Base-by-base conservation (phyloP, 352 stramenopile genomes). In the Globisporangium takayamanum region DNA sequence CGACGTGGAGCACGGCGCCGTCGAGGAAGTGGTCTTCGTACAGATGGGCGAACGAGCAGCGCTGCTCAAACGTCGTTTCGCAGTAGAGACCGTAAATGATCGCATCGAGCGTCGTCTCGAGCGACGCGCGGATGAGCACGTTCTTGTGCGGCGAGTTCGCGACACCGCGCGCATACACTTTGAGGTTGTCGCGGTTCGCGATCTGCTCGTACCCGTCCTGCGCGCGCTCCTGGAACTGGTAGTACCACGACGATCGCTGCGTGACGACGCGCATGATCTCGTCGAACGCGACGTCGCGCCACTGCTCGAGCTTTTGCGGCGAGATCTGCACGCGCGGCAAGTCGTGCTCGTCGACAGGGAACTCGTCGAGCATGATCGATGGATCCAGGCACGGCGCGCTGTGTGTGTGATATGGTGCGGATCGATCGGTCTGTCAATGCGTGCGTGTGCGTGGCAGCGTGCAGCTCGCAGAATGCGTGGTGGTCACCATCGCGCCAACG, bases 11-110 rank as follows among this genome's bases (percentile, higher is more conserved):
- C 20, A 84, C 63, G n/a, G 49, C 74, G 37, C 64, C 73, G 57
- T 80, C 74, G 37, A 84, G 57, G 46, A 79, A 80, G 33, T 73
- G 55, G 28, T 74, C 61, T 52, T 80, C 64, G 60, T 84, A 81
- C 46, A 84, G 54, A 44, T 79, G 68, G 11, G 69, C 72, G 39
- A 72, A 66, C 30, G 60, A 60, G 16, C 57, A 68, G 22, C 72
- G 72, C 51, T 67, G 52, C 5, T 78, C 72, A 54, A 61, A 62
- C 12, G 72, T 79, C 25, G 51, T 74, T 28, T 78, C 69, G 33
- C 57, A 62, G 61, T 81, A 78, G 20, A 75, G 45, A 5, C 64
- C 72, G 50, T 76, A 71, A 10, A 62, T 56, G 45, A 84, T 68
- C 41, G 78, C 72, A 56, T 84, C 73, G 14, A 84, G 67, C 18